These are phyloP conservation scores for Akanthomyces uredinophilus DNA, from an alignment of 2,329 filamentous ascomycete species.

Conservation along the genomic window DNA sequence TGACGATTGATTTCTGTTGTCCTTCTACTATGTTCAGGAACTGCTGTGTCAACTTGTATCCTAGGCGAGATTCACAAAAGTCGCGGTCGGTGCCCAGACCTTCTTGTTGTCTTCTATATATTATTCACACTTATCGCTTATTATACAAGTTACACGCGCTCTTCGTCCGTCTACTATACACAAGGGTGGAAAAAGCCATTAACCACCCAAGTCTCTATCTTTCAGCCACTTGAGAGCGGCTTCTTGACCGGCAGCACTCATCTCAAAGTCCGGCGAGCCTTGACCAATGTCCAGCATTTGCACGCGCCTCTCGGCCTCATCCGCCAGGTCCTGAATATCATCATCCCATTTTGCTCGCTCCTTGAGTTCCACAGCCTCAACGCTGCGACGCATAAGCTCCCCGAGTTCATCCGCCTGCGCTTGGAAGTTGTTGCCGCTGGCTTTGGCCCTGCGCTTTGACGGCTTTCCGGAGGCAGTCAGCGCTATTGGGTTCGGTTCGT, in stretches of 20 bases:
- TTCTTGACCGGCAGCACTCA: constrained; percentile 25
- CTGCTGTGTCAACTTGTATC: no score
- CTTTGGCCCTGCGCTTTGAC: constrained; percentile 15
- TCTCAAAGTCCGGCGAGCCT: constrained; percentile 23
- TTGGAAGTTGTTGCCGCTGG: constrained; percentile 38
- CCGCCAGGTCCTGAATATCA: constrained; percentile 28
- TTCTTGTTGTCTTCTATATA: no score
- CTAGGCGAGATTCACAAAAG: no score
- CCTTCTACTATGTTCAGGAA: no score
- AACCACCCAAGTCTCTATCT: constrained; percentile 10
- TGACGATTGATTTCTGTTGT: no score
- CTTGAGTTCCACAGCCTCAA: constrained; percentile 41
- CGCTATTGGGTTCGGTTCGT: constrained; percentile 31
- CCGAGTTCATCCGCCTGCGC: constrained; percentile 44
- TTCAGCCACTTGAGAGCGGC: constrained; percentile 29
- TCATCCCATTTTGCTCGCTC: constrained; percentile 38
- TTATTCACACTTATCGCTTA: no score
- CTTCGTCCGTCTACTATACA: neutral
- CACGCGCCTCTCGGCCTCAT: constrained; percentile 35
- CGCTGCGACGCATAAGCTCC: constrained; percentile 43
- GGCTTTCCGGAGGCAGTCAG: constrained; percentile 18
- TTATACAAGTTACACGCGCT: no score
- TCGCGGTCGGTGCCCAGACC: no score
- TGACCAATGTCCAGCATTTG: constrained; percentile 33
- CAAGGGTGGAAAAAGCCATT: neutral